These are phyloP conservation scores for Neurospora sp. DNA, from an alignment of 495 filamentous ascomycete genomes.

Conservation along the genomic window DNA sequence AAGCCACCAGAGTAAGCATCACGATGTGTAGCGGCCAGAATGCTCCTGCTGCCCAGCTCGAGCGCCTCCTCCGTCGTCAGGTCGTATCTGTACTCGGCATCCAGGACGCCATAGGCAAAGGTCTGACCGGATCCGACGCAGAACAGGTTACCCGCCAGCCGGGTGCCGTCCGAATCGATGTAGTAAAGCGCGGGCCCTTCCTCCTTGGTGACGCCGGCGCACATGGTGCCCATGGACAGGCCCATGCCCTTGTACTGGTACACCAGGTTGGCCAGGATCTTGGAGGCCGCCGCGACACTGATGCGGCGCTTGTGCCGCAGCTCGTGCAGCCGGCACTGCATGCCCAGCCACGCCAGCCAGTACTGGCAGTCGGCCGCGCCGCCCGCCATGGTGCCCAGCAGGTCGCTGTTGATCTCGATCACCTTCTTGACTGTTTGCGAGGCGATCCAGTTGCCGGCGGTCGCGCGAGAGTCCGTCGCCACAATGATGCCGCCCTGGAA, in stretches of 20 bases:
- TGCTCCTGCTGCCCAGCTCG: slow-evolving; percentile 79
- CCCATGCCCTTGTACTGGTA: slow-evolving; percentile 98
- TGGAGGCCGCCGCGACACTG: slow-evolving; percentile 90
- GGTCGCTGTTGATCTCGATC: slow-evolving; percentile 82
- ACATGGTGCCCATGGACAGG: slow-evolving; percentile 97
- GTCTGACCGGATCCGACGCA: slow-evolving; percentile 98
- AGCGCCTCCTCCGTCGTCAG: slow-evolving; percentile 76
- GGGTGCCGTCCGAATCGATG: slow-evolving; percentile 95
- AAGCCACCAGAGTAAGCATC: slow-evolving; percentile 97
- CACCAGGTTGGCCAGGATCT: slow-evolving; percentile 96
- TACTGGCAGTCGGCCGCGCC: slow-evolving; percentile 99
- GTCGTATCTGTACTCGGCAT: slow-evolving; percentile 89
- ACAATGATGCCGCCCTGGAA: slow-evolving; percentile 98
- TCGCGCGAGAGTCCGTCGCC: slow-evolving; percentile 91
- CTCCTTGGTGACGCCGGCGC: slow-evolving; percentile 89
- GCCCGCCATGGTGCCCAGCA: slow-evolving; percentile 96
- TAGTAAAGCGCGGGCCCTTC: slow-evolving; percentile 98
- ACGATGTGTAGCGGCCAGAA: slow-evolving; percentile 93
- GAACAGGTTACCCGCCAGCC: slow-evolving; percentile 88
- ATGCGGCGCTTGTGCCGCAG: slow-evolving; percentile 98
- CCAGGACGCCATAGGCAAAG: slow-evolving; percentile 95
- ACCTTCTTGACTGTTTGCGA: slow-evolving; percentile 99
- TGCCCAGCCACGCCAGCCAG: slow-evolving; percentile 96
- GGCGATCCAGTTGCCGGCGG: slow-evolving; percentile 97
- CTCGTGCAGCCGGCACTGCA: slow-evolving; percentile 98